Evolutionary conservation across 2,329 filamentous ascomycete species (phyloP).

Genomic region (Beauveria rudraprayagi): DNA sequence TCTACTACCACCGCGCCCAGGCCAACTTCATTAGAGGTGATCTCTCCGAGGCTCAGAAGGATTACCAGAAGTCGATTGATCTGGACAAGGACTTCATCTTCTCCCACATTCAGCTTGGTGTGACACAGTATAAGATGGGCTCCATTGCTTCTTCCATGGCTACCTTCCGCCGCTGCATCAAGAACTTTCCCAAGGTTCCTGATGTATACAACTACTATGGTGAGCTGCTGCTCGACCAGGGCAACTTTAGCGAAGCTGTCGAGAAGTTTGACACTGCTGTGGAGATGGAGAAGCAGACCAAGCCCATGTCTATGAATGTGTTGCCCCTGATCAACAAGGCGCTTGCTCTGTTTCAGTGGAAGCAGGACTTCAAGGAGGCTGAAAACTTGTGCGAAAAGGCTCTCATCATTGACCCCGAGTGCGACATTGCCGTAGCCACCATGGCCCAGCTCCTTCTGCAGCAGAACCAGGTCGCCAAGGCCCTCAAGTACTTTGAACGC

Average conservation of each 20-base stretch:
- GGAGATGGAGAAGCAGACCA: conserved; percentile 92
- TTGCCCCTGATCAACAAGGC: conserved; percentile 98
- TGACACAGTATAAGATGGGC: conserved; percentile 99
- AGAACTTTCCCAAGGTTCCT: conserved; percentile 94
- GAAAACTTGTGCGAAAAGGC: conserved; percentile 97
- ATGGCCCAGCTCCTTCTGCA: conserved; percentile 97
- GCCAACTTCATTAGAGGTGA: conserved; percentile 96
- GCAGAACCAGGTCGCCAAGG: conserved; percentile 93
- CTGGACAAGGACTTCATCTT: conserved; percentile 95
- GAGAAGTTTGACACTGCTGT: conserved; percentile 98
- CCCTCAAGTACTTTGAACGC: conserved; percentile 93
- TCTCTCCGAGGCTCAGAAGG: conserved; percentile 87
- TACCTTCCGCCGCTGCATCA: conserved; percentile 93
- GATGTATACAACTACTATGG: conserved; percentile 99
- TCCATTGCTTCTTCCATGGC: conserved; percentile 97
- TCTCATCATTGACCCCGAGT: conserved; percentile 95
- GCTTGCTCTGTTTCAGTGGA: conserved; percentile 94
- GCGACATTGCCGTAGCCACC: conserved; percentile 95
- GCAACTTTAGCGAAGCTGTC: conserved; percentile 89
- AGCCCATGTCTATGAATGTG: conserved; percentile 95
- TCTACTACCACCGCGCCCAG: conserved; percentile 98
- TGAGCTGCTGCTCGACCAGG: conserved; percentile 91
- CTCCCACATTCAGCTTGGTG: conserved; percentile 97
- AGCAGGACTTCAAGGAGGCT: conserved; percentile 89
- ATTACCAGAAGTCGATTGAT: conserved; percentile 99